Conservation (phyloP, 1,139 yeast genomes). For the Nakaseomyces nivariensis region DNA sequence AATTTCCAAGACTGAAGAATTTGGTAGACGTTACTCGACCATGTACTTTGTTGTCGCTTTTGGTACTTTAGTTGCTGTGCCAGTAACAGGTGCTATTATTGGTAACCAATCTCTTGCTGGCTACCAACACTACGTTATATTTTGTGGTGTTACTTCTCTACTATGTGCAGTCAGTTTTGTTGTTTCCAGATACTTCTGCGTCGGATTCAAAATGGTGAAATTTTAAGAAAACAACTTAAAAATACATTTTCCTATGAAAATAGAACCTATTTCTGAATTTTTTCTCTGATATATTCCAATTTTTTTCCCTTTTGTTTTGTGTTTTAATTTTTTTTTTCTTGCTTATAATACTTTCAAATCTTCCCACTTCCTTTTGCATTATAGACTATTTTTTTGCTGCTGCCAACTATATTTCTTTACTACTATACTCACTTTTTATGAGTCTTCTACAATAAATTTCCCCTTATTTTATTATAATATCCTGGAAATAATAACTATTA, state of each 20-base stretch:
- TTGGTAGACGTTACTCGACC: constrained; percentile 63
- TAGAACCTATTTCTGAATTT: not conserved
- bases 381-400: not conserved
- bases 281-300: not conserved
- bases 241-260: not conserved
- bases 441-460: not conserved
- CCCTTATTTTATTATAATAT: no score
- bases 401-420: not conserved
- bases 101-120: constrained; percentile 17
- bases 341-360: not conserved
- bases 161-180: constrained; percentile 15
- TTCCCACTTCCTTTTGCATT: not conserved
- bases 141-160: constrained; percentile 16
- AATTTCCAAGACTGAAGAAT: constrained; percentile 52
- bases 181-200: constrained; percentile 19
- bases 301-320: not conserved
- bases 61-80: constrained; percentile 44
- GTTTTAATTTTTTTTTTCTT: not conserved
- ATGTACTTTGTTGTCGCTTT: constrained; percentile 56
- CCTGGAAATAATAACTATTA: not conserved
- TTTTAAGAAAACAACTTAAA: constrained; percentile 6
- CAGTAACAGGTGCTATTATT: constrained; percentile 44
- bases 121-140: constrained; percentile 20
- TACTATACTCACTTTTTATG: constrained; percentile 1
- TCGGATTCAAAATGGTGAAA: constrained; percentile 16